A percentile compares a stretch with the other conserved stretches of the same genome.
Evolutionary conservation across 2,329 filamentous ascomycete species (phyloP).

Genomic region (Aureobasidium zeae): DNA sequence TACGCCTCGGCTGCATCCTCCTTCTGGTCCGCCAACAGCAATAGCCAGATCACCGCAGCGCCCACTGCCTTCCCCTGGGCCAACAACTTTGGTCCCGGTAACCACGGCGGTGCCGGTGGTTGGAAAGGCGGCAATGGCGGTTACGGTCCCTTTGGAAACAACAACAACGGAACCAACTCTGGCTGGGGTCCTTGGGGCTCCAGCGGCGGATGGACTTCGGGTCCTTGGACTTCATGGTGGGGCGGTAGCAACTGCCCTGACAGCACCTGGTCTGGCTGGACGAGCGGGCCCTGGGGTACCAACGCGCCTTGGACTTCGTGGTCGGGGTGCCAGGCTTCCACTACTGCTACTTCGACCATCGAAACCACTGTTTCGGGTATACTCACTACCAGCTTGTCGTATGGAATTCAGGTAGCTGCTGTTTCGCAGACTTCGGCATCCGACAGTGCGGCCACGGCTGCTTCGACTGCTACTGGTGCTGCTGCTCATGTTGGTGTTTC

Average conservation of each 20-base stretch:
- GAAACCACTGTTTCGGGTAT: slow-evolving; percentile 24
- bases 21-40: slow-evolving; percentile 11
- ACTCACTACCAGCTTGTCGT: slow-evolving; percentile 22
- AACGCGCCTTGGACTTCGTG: slow-evolving; percentile 30
- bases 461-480: slow-evolving; percentile 20
- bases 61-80: slow-evolving; percentile 15
- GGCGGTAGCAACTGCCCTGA: slow-evolving; percentile 27
- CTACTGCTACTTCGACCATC: slow-evolving; percentile 24
- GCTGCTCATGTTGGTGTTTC: slow-evolving; percentile 20
- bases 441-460: slow-evolving; percentile 15
- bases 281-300: slow-evolving; percentile 25
- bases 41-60: slow-evolving; percentile 3
- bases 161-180: slow-evolving; percentile 17
- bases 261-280: slow-evolving; percentile 30
- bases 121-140: slow-evolving; percentile 19
- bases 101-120: slow-evolving; percentile 17
- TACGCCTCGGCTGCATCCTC: slow-evolving; percentile 15
- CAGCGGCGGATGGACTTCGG: slow-evolving; percentile 25
- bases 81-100: slow-evolving; percentile 7
- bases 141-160: slow-evolving; percentile 17
- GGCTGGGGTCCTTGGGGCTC: slow-evolving; percentile 29
- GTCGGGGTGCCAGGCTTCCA: slow-evolving; percentile 27
- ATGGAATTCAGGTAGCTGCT: slow-evolving; percentile 25
- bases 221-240: slow-evolving; percentile 31
- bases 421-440: slow-evolving; percentile 18